Percentiles rank a stretch among this genome's conserved stretches.
Evolutionary conservation across 2,329 filamentous ascomycete species (phyloP).

Genomic region (Amphichorda felina): DNA sequence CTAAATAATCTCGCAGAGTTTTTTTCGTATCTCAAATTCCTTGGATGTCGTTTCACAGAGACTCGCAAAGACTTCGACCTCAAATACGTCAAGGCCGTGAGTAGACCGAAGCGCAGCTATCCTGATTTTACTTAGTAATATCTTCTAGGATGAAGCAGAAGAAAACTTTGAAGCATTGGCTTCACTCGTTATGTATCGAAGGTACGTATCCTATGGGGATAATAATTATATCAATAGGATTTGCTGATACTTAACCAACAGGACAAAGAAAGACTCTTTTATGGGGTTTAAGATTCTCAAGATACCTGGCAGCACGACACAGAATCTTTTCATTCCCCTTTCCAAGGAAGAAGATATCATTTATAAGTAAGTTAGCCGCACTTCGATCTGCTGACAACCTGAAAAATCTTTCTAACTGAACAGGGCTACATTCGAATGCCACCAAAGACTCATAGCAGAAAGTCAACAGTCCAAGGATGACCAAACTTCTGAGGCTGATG

Average conservation of each 20-base stretch:
- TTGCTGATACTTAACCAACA: slow-evolving; percentile 3
- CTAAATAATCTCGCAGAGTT: slow-evolving; percentile 14
- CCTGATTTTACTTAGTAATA: background rate
- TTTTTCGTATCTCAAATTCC: slow-evolving; percentile 20
- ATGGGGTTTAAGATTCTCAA: slow-evolving; percentile 12
- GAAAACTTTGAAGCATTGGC: slow-evolving; percentile 9
- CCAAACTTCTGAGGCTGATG: too few relatives aligned
- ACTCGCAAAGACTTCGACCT: slow-evolving; percentile 4
- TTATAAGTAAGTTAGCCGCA: slow-evolving; percentile 10
- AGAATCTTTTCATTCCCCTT: slow-evolving; percentile 12
- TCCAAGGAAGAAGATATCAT: slow-evolving; percentile 13
- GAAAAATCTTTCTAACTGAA: too few relatives aligned
- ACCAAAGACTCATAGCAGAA: too few relatives aligned
- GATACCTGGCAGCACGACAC: slow-evolving; percentile 7
- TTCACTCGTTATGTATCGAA: slow-evolving; percentile 14
- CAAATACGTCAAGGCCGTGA: slow-evolving; percentile 9
- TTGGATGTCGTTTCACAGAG: slow-evolving; percentile 9
- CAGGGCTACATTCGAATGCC: too few relatives aligned
- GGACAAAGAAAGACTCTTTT: slow-evolving; percentile 15
- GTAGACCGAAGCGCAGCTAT: background rate
- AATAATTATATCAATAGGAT: background rate
- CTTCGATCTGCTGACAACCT: too few relatives aligned
- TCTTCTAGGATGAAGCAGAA: slow-evolving; percentile 5
- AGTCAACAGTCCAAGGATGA: too few relatives aligned
- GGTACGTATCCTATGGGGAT: slow-evolving; percentile 8